These are phyloP conservation scores for Apiospora arundinis DNA, from an alignment of 2,329 filamentous ascomycete species.

Conservation along the genomic window DNA sequence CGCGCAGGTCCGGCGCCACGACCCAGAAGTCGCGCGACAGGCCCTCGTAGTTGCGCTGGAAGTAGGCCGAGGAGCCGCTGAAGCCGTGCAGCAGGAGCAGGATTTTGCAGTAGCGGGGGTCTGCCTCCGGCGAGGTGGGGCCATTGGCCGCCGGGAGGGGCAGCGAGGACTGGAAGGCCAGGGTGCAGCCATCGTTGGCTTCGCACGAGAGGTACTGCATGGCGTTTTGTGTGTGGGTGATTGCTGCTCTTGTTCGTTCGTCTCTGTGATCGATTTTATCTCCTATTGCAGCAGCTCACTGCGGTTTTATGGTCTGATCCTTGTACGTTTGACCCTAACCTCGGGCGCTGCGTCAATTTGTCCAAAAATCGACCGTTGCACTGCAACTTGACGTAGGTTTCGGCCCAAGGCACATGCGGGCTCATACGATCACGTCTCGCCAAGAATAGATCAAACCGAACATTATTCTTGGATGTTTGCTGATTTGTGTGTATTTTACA, in stretches of 20 bases:
- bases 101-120: constrained; percentile 32
- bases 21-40: constrained; percentile 42
- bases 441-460: background rate
- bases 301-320: background rate
- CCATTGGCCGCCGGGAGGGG: constrained; percentile 28
- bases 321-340: background rate
- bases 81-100: constrained; percentile 49
- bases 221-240: background rate
- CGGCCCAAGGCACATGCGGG: background rate
- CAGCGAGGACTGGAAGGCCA: constrained; percentile 45
- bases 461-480: background rate
- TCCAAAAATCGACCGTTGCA: background rate
- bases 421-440: background rate
- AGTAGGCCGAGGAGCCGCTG: constrained; percentile 48
- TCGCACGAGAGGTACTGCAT: constrained; percentile 39
- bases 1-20: constrained; percentile 47
- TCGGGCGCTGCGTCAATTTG: constrained; percentile 13
- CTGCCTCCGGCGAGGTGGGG: constrained; percentile 5
- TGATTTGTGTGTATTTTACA: constrained; percentile 14
- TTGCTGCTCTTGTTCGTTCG: background rate
- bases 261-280: background rate
- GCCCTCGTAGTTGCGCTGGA: constrained; percentile 41
- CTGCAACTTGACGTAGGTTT: constrained; percentile 12
- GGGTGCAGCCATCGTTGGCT: constrained; percentile 43
- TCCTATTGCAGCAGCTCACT: background rate